A percentile compares a stretch with the other conserved stretches of the same genome.
phyloP scores from a whole-genome alignment of 148 eudicot genomes.

The Tetragonia tetragonoides region DNA sequence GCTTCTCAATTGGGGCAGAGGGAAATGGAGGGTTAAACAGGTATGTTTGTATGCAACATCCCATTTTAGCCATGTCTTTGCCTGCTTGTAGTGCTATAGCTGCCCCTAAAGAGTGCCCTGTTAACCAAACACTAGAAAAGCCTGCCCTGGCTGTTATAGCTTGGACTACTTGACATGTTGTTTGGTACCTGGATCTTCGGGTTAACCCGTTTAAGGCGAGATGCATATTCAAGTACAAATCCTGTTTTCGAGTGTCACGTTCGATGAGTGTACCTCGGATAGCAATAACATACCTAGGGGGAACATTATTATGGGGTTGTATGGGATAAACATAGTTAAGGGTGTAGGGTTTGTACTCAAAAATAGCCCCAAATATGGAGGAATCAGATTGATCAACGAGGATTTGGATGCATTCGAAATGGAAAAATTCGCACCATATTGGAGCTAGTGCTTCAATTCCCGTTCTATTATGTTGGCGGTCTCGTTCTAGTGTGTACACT shows the following conservation, averaged over 20 bases:
- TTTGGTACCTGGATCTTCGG: slow-evolving; percentile 38
- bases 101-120: slow-evolving; percentile 82
- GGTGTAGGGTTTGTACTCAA: slow-evolving; percentile 34
- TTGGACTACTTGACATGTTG: slow-evolving; percentile 30
- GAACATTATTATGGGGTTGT: slow-evolving; percentile 18
- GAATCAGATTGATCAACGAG: slow-evolving; percentile 48
- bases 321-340: slow-evolving; percentile 1
- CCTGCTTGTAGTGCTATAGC: slow-evolving; percentile 68
- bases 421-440: slow-evolving; percentile 69
- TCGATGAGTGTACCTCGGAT: slow-evolving; percentile 63
- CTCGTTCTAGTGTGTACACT: slow-evolving; percentile 66
- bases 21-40: slow-evolving; percentile 76
- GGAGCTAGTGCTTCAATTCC: slow-evolving; percentile 60
- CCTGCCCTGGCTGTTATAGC: slow-evolving; percentile 16
- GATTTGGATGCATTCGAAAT: slow-evolving; percentile 37
- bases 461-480: slow-evolving; percentile 48
- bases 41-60: slow-evolving; percentile 50
- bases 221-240: slow-evolving; percentile 48
- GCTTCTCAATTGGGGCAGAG: slow-evolving; percentile 50
- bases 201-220: slow-evolving; percentile 39
- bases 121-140: slow-evolving; percentile 45
- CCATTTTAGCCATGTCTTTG: slow-evolving; percentile 46
- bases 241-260: slow-evolving; percentile 41
- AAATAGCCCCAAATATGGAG: slow-evolving; percentile 68
- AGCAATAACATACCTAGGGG: slow-evolving; percentile 67